Conservation (phyloP, 352 stramenopile genomes). For the Phytophthora europaea region DNA sequence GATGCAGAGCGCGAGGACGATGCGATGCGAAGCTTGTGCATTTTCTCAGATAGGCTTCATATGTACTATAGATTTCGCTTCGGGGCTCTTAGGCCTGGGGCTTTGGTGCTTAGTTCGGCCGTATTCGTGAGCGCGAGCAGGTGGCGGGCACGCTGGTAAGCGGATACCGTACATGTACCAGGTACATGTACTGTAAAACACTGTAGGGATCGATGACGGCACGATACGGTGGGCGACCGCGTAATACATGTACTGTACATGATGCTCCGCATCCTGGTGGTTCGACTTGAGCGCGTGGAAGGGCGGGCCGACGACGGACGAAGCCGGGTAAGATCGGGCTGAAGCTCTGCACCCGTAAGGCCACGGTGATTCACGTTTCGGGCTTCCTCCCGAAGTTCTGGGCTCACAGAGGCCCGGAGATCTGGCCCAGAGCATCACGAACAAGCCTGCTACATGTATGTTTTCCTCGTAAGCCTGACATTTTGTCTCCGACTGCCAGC, state of each 20-base stretch:
- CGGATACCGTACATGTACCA: neutral
- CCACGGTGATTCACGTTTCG: too few species aligned
- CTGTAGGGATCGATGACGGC: neutral
- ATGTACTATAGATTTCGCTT: conserved; percentile 1
- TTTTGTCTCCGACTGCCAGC: too few species aligned
- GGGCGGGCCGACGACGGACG: neutral
- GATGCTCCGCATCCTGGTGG: neutral
- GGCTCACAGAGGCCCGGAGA: too few species aligned
- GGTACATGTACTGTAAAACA: neutral
- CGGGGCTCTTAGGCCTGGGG: neutral
- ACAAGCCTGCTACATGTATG: too few species aligned
- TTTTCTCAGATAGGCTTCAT: conserved; percentile 35
- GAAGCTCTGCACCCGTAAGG: neutral
- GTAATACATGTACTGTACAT: neutral
- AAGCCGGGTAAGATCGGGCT: neutral
- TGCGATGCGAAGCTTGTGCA: neutral
- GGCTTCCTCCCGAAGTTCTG: neutral
- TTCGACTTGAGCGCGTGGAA: neutral
- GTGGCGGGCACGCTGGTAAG: neutral
- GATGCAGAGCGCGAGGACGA: conserved; percentile 3
- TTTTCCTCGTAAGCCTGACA: too few species aligned
- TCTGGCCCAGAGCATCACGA: too few species aligned
- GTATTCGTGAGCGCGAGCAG: neutral
- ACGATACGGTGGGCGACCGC: neutral
- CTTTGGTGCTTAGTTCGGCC: neutral